Evolutionary conservation across 352 stramenopile genomes (phyloP).

Genomic region (Discostella stelligera): DNA sequence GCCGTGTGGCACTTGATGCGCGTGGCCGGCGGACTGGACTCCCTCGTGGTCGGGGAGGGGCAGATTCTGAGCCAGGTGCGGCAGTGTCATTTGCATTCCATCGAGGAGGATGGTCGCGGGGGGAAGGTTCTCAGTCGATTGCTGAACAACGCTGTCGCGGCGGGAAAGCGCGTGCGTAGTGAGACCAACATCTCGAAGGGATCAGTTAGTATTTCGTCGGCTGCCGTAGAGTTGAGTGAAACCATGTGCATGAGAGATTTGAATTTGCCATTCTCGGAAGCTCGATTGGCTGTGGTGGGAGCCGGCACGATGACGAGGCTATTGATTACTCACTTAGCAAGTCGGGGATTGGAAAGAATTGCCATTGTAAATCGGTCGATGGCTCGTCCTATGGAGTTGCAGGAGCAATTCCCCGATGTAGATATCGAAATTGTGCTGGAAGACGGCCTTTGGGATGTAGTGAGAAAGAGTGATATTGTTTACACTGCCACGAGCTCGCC

Average conservation of each 20-base stretch:
- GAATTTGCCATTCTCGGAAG: constrained; percentile 82
- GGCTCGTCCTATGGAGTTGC: constrained; percentile 75
- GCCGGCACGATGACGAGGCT: constrained; percentile 88
- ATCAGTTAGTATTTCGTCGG: constrained; percentile 86
- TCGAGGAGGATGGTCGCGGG: constrained; percentile 85
- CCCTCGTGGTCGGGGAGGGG: constrained; percentile 87
- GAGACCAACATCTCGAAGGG: constrained; percentile 88
- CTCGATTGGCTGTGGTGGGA: constrained; percentile 84
- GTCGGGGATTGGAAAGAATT: constrained; percentile 84
- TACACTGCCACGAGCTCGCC: constrained; percentile 84
- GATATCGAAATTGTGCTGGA: constrained; percentile 85
- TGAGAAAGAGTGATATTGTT: constrained; percentile 85
- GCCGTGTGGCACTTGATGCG: constrained; percentile 87
- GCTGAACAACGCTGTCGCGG: constrained; percentile 86
- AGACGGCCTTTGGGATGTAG: constrained; percentile 84
- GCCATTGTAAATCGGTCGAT: constrained; percentile 87
- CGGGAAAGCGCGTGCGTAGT: constrained; percentile 85
- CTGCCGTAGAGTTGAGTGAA: constrained; percentile 85
- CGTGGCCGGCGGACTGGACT: constrained; percentile 86
- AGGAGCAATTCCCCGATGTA: constrained; percentile 83
- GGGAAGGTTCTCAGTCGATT: constrained; percentile 86
- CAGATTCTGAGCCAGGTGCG: constrained; percentile 88
- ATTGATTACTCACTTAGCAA: constrained; percentile 86
- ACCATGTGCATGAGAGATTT: constrained; percentile 81
- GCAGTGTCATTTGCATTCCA: constrained; percentile 87